Conservation (phyloP, 192 early-diverging fungal species). For the Backusella parvicylindrica region DNA sequence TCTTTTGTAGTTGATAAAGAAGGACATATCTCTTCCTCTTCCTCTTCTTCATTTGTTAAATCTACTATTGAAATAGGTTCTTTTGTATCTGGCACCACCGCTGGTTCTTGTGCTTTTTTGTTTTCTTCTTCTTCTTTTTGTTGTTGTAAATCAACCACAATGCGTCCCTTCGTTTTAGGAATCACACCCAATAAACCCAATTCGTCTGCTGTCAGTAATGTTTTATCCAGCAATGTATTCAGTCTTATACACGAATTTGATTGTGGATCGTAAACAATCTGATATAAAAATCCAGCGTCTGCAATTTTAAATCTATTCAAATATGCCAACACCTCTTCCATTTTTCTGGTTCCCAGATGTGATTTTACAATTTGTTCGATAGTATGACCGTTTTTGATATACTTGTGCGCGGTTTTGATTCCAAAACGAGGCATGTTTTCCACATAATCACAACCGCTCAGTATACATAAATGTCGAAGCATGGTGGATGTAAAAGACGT, state of each 20-base stretch:
- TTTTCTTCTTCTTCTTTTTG: background rate
- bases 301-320: conserved; percentile 65
- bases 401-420: conserved; percentile 69
- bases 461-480: conserved; percentile 89
- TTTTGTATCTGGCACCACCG: background rate
- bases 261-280: conserved; percentile 81
- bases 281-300: conserved; percentile 85
- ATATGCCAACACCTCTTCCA: conserved; percentile 62
- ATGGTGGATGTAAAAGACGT: conserved; percentile 52
- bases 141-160: background rate
- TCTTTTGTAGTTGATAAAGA: conserved; percentile 1
- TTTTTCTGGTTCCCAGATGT: conserved; percentile 34
- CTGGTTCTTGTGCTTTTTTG: background rate
- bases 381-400: conserved; percentile 46
- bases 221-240: conserved; percentile 37
- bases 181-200: background rate
- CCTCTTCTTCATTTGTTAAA: background rate
- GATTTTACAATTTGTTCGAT: conserved; percentile 33
- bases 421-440: conserved; percentile 83
- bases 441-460: conserved; percentile 98
- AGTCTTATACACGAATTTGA: conserved; percentile 52
- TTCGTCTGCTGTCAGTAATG: background rate
- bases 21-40: background rate
- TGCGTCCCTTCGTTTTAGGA: background rate
- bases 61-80: background rate